phyloP scores from a whole-genome alignment of 2,329 filamentous ascomycete genomes.

The Pseudogymnoascus pannorum region DNA sequence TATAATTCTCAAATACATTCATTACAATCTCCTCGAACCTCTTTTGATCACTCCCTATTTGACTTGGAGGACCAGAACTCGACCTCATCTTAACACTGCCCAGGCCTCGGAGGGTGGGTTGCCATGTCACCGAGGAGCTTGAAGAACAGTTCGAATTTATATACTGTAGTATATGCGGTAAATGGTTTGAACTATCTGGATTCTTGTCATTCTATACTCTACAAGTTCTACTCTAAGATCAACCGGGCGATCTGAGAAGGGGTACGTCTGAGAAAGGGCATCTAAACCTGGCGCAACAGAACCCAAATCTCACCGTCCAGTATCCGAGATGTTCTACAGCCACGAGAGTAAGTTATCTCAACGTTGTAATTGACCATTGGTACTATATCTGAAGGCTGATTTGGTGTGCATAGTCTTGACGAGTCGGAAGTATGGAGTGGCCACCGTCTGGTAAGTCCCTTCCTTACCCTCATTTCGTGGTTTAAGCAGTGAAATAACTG shows the following conservation, averaged over 20 bases:
- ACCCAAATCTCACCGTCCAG: not conserved
- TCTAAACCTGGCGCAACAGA: not conserved
- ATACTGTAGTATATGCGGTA: not conserved
- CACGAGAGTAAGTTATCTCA: conserved; percentile 66
- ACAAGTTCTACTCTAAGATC: not conserved
- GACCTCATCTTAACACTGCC: not conserved
- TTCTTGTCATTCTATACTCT: not conserved
- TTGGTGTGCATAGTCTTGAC: conserved; percentile 55
- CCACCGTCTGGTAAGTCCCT: conserved; percentile 75
- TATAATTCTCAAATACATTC: not conserved
- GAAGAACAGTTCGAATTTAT: not conserved
- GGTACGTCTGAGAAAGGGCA: too few relatives aligned
- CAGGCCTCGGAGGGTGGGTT: not conserved
- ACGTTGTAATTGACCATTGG: not conserved
- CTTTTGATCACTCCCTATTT: not conserved
- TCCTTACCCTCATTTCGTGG: not conserved
- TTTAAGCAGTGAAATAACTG: not conserved
- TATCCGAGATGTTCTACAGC: conserved; percentile 75
- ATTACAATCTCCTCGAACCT: not conserved
- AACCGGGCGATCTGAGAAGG: not conserved
- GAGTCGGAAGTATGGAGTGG: conserved; percentile 80
- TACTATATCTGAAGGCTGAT: not conserved
- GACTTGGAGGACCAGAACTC: not conserved
- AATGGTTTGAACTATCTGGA: not conserved
- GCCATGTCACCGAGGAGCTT: not conserved